Percentiles rank a stretch among this genome's conserved stretches.
Conservation (phyloP, 2,329 filamentous ascomycete genomes). For the Phialophora expanda region DNA sequence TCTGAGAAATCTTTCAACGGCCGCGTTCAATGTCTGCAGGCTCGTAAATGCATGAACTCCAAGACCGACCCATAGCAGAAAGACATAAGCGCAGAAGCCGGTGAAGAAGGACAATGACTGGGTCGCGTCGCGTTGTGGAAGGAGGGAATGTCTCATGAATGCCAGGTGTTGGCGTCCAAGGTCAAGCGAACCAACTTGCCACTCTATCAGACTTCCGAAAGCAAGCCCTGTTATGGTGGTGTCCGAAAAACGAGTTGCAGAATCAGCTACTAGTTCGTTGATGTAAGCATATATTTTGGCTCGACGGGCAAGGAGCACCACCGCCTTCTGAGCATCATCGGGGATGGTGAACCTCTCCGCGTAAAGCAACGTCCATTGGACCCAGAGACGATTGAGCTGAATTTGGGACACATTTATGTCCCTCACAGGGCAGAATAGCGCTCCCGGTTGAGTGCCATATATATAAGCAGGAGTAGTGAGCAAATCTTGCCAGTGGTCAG, state of each 20-base stretch:
- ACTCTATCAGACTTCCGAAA: conserved; percentile 6
- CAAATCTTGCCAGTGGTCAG: background rate
- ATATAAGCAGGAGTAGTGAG: background rate
- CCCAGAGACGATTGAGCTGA: conserved; percentile 1
- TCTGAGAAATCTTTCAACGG: background rate
- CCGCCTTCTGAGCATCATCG: background rate
- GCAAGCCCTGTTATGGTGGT: background rate
- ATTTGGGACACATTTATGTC: background rate
- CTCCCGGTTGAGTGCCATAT: background rate
- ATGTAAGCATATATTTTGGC: conserved; percentile 6
- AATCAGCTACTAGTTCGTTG: background rate
- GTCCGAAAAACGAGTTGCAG: background rate
- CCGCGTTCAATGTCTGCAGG: background rate
- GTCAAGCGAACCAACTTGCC: conserved; percentile 1
- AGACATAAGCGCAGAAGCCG: background rate
- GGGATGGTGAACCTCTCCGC: background rate
- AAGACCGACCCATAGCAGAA: background rate
- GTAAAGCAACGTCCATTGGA: background rate
- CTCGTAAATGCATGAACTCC: background rate
- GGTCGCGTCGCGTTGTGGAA: background rate
- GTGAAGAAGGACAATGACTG: background rate
- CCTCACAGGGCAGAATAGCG: background rate
- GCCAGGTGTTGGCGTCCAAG: background rate
- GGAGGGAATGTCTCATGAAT: conserved; percentile 1
- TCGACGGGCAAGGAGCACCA: background rate